These are phyloP conservation scores for Scheffersomyces stipitis DNA, from an alignment of 805 yeast genomes.

Conservation along the genomic window DNA sequence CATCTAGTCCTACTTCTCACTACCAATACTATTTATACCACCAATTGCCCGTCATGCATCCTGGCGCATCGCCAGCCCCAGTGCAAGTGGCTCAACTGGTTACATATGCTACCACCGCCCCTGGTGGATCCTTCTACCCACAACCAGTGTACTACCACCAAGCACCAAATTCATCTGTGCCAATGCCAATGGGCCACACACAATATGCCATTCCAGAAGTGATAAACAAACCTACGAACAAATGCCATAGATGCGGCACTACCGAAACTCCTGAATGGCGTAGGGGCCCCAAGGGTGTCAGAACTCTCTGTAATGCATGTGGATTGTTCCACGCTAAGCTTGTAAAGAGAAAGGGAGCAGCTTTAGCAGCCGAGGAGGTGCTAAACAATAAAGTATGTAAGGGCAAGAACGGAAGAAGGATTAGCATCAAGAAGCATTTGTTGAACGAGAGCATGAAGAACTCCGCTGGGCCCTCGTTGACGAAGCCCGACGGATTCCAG, in stretches of 20 bases:
- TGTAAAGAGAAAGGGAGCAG: slow-evolving; percentile 30
- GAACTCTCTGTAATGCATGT: slow-evolving; percentile 46
- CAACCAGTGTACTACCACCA: slow-evolving; percentile 9
- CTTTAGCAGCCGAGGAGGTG: slow-evolving; percentile 33
- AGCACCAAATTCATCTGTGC: slow-evolving; percentile 1
- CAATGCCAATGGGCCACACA: slow-evolving; percentile 2
- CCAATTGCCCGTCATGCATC: slow-evolving; percentile 5
- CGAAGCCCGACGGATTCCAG: no score
- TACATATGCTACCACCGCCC: slow-evolving; percentile 6
- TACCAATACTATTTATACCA: slow-evolving; percentile 12
- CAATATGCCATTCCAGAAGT: slow-evolving; percentile 30
- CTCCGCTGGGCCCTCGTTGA: no score
- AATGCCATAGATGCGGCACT: slow-evolving; percentile 46
- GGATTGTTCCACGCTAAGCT: slow-evolving; percentile 44
- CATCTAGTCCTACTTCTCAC: slow-evolving; percentile 8
- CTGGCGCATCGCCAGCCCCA: slow-evolving; percentile 1
- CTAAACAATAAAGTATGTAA: slow-evolving; percentile 43
- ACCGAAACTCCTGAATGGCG: slow-evolving; percentile 49
- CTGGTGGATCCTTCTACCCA: slow-evolving; percentile 8
- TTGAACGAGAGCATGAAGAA: slow-evolving; percentile 12
- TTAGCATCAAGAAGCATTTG: slow-evolving; percentile 31
- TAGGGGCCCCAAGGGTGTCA: slow-evolving; percentile 44
- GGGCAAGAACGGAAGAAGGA: slow-evolving; percentile 45
- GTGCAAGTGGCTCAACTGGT: no score
- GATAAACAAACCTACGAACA: slow-evolving; percentile 33